These are phyloP conservation scores for Triglochin maritima DNA, from an alignment of 106 monocot genomes.

Conservation along the genomic window DNA sequence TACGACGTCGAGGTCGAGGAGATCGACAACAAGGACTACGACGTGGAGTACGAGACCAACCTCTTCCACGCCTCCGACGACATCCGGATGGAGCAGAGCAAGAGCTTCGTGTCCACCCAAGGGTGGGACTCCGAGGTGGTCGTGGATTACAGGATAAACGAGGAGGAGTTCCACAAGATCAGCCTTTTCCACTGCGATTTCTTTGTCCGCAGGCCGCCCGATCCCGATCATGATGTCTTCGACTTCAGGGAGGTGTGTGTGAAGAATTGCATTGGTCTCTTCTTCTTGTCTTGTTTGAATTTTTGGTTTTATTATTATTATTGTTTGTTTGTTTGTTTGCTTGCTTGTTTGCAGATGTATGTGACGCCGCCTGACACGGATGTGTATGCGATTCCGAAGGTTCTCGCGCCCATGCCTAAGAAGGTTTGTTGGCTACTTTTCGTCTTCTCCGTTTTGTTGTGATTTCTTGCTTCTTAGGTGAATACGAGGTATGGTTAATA, in stretches of 20 bases:
- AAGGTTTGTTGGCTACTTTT: conserved; percentile 34
- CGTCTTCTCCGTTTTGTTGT: not conserved
- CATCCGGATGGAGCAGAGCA: conserved; percentile 49
- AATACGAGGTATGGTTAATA: too few species aligned
- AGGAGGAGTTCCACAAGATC: conserved; percentile 98
- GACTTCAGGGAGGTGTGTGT: conserved; percentile 76
- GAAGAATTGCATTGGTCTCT: not conserved
- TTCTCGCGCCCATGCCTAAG: conserved; percentile 77
- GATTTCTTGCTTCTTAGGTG: not conserved
- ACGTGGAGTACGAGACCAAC: conserved; percentile 84
- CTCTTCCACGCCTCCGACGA: conserved; percentile 30
- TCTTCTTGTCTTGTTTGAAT: not conserved
- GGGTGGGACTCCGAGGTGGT: conserved; percentile 73
- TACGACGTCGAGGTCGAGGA: conserved; percentile 77
- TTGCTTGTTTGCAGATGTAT: conserved; percentile 61
- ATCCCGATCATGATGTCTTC: conserved; percentile 72
- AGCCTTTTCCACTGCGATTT: conserved; percentile 80
- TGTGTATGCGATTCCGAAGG: conserved; percentile 74
- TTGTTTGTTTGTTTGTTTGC: not conserved
- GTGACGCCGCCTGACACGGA: conserved; percentile 90
- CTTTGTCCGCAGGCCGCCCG: conserved; percentile 83
- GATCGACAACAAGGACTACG: conserved; percentile 97
- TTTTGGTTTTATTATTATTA: not conserved
- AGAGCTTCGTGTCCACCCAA: conserved; percentile 72
- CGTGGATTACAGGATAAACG: conserved; percentile 80